Percentiles rank a stretch among this genome's conserved stretches.
These are phyloP conservation scores for Lasiodiplodia sp. DNA, from an alignment of 2,329 filamentous ascomycete species.

Conservation along the genomic window DNA sequence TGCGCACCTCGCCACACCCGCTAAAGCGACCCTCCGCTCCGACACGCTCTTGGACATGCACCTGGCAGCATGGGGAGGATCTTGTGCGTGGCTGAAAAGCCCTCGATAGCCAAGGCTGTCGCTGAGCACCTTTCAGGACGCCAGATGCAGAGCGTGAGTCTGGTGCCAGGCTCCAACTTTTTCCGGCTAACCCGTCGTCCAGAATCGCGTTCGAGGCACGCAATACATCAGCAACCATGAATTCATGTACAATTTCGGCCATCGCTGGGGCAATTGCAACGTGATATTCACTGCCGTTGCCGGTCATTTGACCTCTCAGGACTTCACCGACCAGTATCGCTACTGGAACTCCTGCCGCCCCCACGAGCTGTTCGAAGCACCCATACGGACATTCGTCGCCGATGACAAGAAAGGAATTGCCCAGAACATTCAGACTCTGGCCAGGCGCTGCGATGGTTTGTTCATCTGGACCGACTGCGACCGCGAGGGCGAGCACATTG, in stretches of 20 bases:
- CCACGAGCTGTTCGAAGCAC: constrained; percentile 79
- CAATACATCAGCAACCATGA: constrained; percentile 92
- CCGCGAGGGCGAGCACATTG: constrained; percentile 96
- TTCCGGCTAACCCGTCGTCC: constrained; percentile 21
- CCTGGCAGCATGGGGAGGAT: constrained; percentile 58
- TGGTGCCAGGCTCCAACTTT: constrained; percentile 1
- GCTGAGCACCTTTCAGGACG: constrained; percentile 85
- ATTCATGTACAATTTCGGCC: constrained; percentile 87
- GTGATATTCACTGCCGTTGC: constrained; percentile 95
- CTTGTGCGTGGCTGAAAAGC: constrained; percentile 84
- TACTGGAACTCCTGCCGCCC: constrained; percentile 85
- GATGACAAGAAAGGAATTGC: constrained; percentile 83
- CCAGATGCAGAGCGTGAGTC: constrained; percentile 17
- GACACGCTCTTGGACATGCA: neutral
- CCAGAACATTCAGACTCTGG: constrained; percentile 82
- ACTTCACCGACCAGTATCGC: constrained; percentile 77
- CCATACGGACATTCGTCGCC: constrained; percentile 69
- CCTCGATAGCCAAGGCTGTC: constrained; percentile 94
- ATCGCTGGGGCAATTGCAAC: constrained; percentile 77
- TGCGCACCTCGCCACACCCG: neutral
- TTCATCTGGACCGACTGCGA: constrained; percentile 99
- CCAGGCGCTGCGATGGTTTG: constrained; percentile 73
- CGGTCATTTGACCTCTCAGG: constrained; percentile 83
- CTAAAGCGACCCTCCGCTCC: neutral
- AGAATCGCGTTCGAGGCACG: constrained; percentile 73